phyloP scores from a whole-genome alignment of 1,284 basidiomycete genomes.

The Tylopilus sp. region DNA sequence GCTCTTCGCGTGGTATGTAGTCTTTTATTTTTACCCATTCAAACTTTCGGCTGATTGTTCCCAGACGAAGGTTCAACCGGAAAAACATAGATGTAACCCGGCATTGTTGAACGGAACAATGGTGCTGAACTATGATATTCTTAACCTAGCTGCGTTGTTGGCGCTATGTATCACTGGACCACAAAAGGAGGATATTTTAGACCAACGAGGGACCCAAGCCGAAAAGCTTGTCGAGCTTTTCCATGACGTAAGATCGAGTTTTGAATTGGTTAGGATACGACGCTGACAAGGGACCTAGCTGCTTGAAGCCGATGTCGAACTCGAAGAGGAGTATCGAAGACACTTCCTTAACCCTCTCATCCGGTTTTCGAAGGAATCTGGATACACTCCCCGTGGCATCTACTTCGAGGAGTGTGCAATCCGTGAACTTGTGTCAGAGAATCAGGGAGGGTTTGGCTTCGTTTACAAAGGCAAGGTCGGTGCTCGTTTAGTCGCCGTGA shows the following conservation, averaged over 20 bases:
- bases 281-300: constrained; percentile 16
- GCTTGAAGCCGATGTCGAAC: constrained; percentile 18
- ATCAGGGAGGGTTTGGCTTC: constrained; percentile 20
- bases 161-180: constrained; percentile 12
- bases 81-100: constrained; percentile 20
- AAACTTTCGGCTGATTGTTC: constrained; percentile 6
- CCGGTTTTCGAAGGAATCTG: constrained; percentile 15
- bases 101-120: constrained; percentile 15
- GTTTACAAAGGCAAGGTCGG: constrained; percentile 19
- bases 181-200: constrained; percentile 8
- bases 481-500: constrained; percentile 26
- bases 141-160: constrained; percentile 16
- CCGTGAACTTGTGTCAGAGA: background rate
- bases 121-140: constrained; percentile 20
- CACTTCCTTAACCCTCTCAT: constrained; percentile 16
- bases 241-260: constrained; percentile 14
- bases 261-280: background rate
- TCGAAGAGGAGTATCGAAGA: constrained; percentile 20
- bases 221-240: constrained; percentile 20
- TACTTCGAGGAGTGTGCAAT: constrained; percentile 9
- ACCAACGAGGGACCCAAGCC: background rate
- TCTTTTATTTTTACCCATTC: background rate
- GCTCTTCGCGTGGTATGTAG: constrained; percentile 16
- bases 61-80: constrained; percentile 11
- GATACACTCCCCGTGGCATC: constrained; percentile 19